Percentiles rank a stretch among this genome's conserved stretches.
Conservation (phyloP, 495 filamentous ascomycete genomes). For the Trichoderma gamsii region DNA sequence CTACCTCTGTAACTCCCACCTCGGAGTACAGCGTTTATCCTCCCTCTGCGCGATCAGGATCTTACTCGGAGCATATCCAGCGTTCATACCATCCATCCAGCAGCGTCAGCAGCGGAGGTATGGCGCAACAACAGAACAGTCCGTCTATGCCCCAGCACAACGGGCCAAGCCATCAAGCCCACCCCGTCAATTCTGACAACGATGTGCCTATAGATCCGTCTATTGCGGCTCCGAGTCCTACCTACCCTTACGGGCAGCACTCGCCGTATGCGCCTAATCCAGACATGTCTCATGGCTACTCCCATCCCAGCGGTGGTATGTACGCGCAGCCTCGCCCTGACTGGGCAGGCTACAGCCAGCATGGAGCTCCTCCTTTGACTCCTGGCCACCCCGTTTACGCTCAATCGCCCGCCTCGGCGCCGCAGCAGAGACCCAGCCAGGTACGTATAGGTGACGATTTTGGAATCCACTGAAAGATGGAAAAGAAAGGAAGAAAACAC, state of each 20-base stretch:
- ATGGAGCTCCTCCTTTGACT: constrained; percentile 52
- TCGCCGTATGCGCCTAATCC: constrained; percentile 76
- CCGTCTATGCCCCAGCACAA: constrained; percentile 69
- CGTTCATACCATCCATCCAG: constrained; percentile 67
- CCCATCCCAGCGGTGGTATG: constrained; percentile 49
- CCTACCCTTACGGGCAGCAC: constrained; percentile 70
- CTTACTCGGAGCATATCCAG: constrained; percentile 71
- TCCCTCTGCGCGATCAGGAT: constrained; percentile 68
- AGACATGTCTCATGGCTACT: constrained; percentile 73
- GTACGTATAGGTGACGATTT: constrained; percentile 44
- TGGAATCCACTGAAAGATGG: neutral
- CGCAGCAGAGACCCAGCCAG: constrained; percentile 61
- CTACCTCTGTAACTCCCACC: constrained; percentile 74
- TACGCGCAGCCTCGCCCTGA: constrained; percentile 68
- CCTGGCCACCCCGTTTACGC: constrained; percentile 44
- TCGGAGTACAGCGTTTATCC: constrained; percentile 83
- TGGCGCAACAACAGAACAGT: constrained; percentile 93
- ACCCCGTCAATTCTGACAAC: constrained; percentile 84
- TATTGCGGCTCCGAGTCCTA: constrained; percentile 85
- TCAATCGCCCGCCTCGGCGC: constrained; percentile 48
- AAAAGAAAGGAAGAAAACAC: neutral
- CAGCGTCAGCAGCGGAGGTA: constrained; percentile 75
- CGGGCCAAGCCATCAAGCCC: constrained; percentile 40
- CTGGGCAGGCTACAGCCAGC: constrained; percentile 70
- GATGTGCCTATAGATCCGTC: constrained; percentile 98